These are phyloP conservation scores for Omphalotus guepiniiformis DNA, from an alignment of 768 basidiomycete genomes.

Conservation along the genomic window DNA sequence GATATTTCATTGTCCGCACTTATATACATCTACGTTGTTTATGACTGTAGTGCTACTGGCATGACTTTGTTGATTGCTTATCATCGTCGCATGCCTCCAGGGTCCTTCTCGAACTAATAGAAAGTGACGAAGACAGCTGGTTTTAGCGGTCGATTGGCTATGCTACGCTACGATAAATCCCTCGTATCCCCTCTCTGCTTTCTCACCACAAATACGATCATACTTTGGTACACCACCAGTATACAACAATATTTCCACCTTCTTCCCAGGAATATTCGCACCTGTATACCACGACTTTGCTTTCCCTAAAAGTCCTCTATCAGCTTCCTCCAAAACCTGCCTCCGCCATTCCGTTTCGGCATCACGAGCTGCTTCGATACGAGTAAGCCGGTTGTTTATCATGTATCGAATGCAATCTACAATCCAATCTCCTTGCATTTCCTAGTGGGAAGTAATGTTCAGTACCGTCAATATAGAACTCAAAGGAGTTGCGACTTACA, in stretches of 20 bases:
- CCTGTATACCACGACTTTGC: conserved; percentile 25
- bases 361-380: conserved; percentile 8
- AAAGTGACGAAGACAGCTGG: too few relatives aligned
- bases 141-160: too few relatives aligned
- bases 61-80: too few relatives aligned
- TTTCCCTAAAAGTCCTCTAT: conserved; percentile 2
- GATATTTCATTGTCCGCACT: too few relatives aligned
- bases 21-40: too few relatives aligned
- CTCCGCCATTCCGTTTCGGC: conserved; percentile 7
- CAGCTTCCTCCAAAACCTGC: conserved; percentile 6
- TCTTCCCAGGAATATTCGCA: conserved; percentile 23
- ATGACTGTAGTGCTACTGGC: too few relatives aligned
- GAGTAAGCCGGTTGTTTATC: conserved; percentile 2
- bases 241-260: conserved; percentile 19
- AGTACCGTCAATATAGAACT: background rate
- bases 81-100: too few relatives aligned
- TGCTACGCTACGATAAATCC: too few relatives aligned
- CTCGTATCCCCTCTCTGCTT: conserved; percentile 16
- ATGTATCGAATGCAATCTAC: conserved; percentile 10
- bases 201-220: conserved; percentile 12
- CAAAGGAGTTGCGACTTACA: background rate
- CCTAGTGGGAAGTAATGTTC: conserved; percentile 6
- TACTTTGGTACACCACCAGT: conserved; percentile 21
- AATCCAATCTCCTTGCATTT: conserved; percentile 18
- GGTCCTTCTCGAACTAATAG: too few relatives aligned